Conservation (phyloP, 1,139 yeast species). For the Yamadazyma triangularis region DNA sequence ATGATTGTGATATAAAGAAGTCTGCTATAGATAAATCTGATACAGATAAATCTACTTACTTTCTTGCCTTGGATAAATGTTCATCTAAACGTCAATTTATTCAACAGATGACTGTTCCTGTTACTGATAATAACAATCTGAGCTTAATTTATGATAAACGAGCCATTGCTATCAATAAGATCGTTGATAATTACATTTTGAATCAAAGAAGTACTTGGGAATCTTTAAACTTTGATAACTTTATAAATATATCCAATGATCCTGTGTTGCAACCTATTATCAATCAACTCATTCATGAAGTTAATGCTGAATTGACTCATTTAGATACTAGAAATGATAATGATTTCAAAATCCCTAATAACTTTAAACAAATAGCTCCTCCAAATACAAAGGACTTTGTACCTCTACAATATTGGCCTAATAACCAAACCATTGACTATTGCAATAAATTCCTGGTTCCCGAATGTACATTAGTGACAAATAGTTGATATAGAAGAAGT, state of each 20-base stretch:
- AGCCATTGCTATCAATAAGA: constrained; percentile 44
- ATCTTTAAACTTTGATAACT: background rate
- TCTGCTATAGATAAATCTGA: no score
- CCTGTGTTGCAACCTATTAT: background rate
- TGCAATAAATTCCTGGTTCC: constrained; percentile 21
- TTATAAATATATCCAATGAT: background rate
- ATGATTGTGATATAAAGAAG: no score
- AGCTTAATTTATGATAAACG: constrained; percentile 40
- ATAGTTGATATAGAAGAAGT: no score
- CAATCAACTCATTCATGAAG: constrained; percentile 10
- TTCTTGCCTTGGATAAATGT: constrained; percentile 85
- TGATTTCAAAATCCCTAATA: constrained; percentile 17
- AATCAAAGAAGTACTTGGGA: background rate
- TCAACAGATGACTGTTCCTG: constrained; percentile 6
- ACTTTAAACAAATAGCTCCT: constrained; percentile 31
- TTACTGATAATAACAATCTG: constrained; percentile 9
- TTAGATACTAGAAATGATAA: constrained; percentile 12
- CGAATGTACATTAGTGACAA: background rate
- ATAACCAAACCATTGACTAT: constrained; percentile 32
- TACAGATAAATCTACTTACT: constrained; percentile 29
- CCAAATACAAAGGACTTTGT: constrained; percentile 11
- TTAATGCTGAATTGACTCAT: constrained; percentile 17
- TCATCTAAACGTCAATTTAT: constrained; percentile 11
- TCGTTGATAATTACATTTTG: constrained; percentile 23
- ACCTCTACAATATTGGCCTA: constrained; percentile 30